These are phyloP conservation scores for Pisolithus marmoratus DNA, from an alignment of 768 basidiomycete genomes.

Conservation along the genomic window DNA sequence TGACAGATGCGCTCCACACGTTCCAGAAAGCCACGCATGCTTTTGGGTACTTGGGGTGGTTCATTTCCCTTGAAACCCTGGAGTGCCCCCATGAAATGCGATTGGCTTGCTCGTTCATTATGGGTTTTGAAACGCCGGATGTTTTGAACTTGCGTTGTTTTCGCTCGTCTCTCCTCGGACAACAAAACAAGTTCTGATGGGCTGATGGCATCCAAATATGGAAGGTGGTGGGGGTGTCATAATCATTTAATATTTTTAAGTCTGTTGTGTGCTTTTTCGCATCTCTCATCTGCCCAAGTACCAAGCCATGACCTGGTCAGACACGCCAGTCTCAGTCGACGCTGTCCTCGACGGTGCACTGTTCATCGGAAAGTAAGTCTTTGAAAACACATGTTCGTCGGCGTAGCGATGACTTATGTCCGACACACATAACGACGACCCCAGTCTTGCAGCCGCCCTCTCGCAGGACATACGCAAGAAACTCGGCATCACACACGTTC, in stretches of 20 bases:
- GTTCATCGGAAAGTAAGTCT: slow-evolving; percentile 33
- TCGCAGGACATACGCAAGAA: slow-evolving; percentile 23
- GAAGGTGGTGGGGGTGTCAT: not conserved
- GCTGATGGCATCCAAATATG: too few species aligned
- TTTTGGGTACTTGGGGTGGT: not conserved
- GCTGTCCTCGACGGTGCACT: slow-evolving; percentile 27
- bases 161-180: too few species aligned
- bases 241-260: too few species aligned
- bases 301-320: slow-evolving; percentile 24
- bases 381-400: not conserved
- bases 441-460: slow-evolving; percentile 29
- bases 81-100: not conserved
- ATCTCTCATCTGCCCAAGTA: not conserved
- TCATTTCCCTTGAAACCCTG: not conserved
- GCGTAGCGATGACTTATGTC: not conserved
- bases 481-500: slow-evolving; percentile 47
- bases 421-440: not conserved
- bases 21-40: not conserved
- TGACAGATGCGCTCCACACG: not conserved
- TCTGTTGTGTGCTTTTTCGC: too few species aligned
- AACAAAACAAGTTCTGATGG: too few species aligned
- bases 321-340: slow-evolving; percentile 20
- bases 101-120: not conserved
- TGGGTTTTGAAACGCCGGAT: too few species aligned
- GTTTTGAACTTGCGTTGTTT: too few species aligned